Conservation (phyloP, 2,329 filamentous ascomycete genomes). For the Karstenula rhodostoma region DNA sequence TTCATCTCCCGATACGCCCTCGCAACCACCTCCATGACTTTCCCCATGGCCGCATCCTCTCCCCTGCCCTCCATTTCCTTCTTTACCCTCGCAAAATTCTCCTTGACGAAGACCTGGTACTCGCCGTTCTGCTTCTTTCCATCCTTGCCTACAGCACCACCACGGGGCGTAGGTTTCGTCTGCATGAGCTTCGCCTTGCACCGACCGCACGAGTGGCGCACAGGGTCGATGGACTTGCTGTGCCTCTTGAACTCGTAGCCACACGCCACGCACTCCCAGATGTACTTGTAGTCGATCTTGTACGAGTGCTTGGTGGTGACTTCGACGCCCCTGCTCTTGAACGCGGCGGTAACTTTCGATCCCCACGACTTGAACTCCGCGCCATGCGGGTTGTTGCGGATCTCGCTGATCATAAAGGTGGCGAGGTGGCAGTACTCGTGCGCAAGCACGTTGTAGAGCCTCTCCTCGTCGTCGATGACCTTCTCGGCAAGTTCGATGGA, state of each 20-base stretch:
- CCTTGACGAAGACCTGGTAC: constrained; percentile 70
- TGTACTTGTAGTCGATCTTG: constrained; percentile 89
- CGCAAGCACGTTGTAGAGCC: constrained; percentile 88
- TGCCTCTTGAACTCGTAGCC: constrained; percentile 80
- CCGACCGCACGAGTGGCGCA: constrained; percentile 75
- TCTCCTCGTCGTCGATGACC: constrained; percentile 76
- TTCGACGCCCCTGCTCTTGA: constrained; percentile 69
- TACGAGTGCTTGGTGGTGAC: constrained; percentile 93
- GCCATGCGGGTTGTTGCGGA: constrained; percentile 82
- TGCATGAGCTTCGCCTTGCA: constrained; percentile 77
- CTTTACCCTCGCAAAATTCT: constrained; percentile 66
- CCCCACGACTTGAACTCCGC: constrained; percentile 81
- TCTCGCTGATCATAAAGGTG: constrained; percentile 84
- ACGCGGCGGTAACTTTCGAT: constrained; percentile 61
- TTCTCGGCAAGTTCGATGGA: constrained; percentile 89
- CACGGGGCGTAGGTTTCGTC: constrained; percentile 78
- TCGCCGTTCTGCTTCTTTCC: constrained; percentile 50
- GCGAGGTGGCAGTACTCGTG: constrained; percentile 97
- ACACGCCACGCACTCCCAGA: constrained; percentile 81
- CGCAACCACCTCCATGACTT: constrained; percentile 73
- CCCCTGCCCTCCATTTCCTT: constrained; percentile 58
- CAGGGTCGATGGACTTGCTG: constrained; percentile 81
- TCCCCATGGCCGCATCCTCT: constrained; percentile 59
- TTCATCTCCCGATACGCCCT: constrained; percentile 66
- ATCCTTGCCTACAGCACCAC: constrained; percentile 27